These are phyloP conservation scores for Jamesozyma lodderae DNA, from an alignment of 805 yeast species.

Conservation along the genomic window DNA sequence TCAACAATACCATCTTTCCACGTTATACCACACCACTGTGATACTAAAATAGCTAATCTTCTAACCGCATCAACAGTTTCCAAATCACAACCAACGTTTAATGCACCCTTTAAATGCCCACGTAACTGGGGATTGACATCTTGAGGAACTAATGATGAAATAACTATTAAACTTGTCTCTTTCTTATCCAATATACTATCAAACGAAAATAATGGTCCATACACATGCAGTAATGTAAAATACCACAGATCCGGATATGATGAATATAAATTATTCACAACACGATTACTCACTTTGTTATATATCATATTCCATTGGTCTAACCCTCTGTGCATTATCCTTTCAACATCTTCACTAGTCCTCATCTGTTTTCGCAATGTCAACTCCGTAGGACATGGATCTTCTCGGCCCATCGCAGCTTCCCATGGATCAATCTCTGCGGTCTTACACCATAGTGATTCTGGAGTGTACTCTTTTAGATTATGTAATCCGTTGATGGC, in stretches of 20 bases:
- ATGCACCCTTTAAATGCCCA: constrained; percentile 83
- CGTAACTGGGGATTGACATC: constrained; percentile 89
- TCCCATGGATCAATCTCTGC: constrained; percentile 19
- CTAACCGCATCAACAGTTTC: constrained; percentile 57
- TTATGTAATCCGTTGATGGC: constrained; percentile 69
- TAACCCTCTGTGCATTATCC: constrained; percentile 39
- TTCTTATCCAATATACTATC: constrained; percentile 50
- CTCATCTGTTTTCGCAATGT: constrained; percentile 9
- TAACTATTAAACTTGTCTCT: constrained; percentile 70
- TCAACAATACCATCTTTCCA: constrained; percentile 40
- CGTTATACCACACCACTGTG: constrained; percentile 64
- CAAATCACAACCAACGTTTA: constrained; percentile 62
- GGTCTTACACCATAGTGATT: constrained; percentile 24
- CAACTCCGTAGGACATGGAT: constrained; percentile 7
- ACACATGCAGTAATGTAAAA: constrained; percentile 61
- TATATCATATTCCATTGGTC: constrained; percentile 68
- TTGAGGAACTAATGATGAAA: constrained; percentile 79
- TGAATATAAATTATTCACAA: constrained; percentile 52
- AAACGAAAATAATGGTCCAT: constrained; percentile 67
- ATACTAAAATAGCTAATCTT: constrained; percentile 50
- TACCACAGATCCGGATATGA: constrained; percentile 85
- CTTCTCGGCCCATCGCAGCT: constrained; percentile 17
- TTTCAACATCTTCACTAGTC: constrained; percentile 6
- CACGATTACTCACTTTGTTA: constrained; percentile 62
- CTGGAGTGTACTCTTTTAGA: constrained; percentile 59